Base-by-base conservation (phyloP, 192 early-diverging fungal species). In the Gigaspora rosea region DNA sequence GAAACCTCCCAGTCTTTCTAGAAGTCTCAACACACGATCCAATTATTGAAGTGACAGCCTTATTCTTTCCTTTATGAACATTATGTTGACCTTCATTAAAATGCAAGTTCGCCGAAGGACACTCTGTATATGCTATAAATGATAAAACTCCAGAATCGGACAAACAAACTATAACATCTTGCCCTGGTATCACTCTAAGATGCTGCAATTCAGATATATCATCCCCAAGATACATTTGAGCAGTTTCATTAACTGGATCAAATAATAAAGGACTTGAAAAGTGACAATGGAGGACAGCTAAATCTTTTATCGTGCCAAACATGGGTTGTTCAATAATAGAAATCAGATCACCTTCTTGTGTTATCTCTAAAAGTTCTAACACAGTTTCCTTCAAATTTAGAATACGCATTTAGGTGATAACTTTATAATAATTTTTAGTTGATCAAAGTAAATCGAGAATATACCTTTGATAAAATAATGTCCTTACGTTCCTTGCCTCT, bases 281-380 rank as follows among this genome's bases (percentile, higher is more conserved):
- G 22, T 12, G 49, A 49, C 76, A 82, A 58, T 52, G 20, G 8
- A 84, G 33, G 4, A 78, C 41, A 58, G 78, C 78, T 6, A 84
- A 68, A 46, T 84, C 83, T 33, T 82, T 84, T 59, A 84, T 84
- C 7, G 79, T 84, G 35, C 83, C 83, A 77, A 82, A 84, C 5
- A 82, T 77, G 18, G 81, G 79, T 73, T 84, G 83, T 41, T 82
- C 81, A 46, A 80, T 69, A 7, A 84, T 64, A 10, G 78, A 46
- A 3, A 68, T 32, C 12, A 82, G 49, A 3, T 73, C 61, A 8
- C 83, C 83, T 20, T 67, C 66, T 9, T 78, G 78, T n/a, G 76
- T 73, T 22, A 41, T 20, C 11, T 78, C 78, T 51, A 71, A 51
- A 35, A 71, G 32, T 18, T 71, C 70, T 35, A 71, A 71, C 16